Conservation (phyloP, 2,329 filamentous ascomycete genomes). For the Ophiostoma novo-ulmi region DNA sequence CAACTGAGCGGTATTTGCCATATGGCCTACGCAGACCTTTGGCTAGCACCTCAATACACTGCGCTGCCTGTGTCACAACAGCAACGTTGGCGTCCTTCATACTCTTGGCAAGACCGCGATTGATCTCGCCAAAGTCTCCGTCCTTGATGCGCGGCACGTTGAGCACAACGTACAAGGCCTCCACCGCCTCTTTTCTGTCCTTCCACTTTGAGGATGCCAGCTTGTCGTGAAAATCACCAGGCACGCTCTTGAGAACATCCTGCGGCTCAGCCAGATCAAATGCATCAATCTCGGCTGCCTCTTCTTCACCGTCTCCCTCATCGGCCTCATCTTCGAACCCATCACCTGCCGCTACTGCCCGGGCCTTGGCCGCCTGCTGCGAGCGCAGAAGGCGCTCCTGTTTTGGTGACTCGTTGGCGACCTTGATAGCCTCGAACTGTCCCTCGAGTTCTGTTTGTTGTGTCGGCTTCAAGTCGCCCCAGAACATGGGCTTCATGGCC, state of each 20-base stretch:
- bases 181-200: slow-evolving; percentile 89
- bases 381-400: slow-evolving; percentile 83
- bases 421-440: slow-evolving; percentile 87
- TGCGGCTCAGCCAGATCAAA: slow-evolving; percentile 82
- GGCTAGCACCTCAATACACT: slow-evolving; percentile 83
- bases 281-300: slow-evolving; percentile 68
- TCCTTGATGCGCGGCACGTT: slow-evolving; percentile 92
- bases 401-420: slow-evolving; percentile 68
- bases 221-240: slow-evolving; percentile 75
- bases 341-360: slow-evolving; percentile 60
- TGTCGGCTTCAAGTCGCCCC: slow-evolving; percentile 89
- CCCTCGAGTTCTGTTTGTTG: slow-evolving; percentile 93
- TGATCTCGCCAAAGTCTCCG: slow-evolving; percentile 77
- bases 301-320: slow-evolving; percentile 57
- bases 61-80: slow-evolving; percentile 87
- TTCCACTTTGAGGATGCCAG: slow-evolving; percentile 96
- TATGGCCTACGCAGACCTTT: slow-evolving; percentile 78
- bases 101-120: slow-evolving; percentile 78
- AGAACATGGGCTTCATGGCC: slow-evolving; percentile 97
- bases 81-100: slow-evolving; percentile 99
- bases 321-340: slow-evolving; percentile 51
- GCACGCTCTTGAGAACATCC: slow-evolving; percentile 76
- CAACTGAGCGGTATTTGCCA: slow-evolving; percentile 68
- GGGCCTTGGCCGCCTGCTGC: slow-evolving; percentile 77
- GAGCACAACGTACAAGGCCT: slow-evolving; percentile 68